Conservation (phyloP, 306 rosid species). For the Psophocarpus tetragonolobus region DNA sequence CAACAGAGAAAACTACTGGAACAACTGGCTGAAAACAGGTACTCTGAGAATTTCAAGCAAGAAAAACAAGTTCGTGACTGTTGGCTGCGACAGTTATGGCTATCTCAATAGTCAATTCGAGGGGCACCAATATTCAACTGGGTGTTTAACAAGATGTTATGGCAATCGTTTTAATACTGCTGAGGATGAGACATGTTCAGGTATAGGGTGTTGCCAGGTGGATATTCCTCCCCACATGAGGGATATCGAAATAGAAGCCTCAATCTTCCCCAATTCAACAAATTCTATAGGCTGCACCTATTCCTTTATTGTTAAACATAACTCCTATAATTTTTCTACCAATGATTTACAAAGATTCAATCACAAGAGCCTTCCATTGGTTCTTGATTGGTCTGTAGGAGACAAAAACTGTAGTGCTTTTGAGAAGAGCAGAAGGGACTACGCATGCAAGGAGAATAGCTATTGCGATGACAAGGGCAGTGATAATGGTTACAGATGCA, state of each 20-base stretch:
- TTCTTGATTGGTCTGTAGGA: constrained; percentile 51
- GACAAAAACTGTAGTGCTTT: too few relatives aligned
- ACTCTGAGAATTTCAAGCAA: too few relatives aligned
- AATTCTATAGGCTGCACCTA: neutral
- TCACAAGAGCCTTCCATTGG: neutral
- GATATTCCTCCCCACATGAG: too few relatives aligned
- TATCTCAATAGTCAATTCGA: neutral
- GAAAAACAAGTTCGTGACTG: neutral
- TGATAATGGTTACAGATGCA: constrained; percentile 15
- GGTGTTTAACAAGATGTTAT: neutral
- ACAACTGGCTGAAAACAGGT: too few relatives aligned
- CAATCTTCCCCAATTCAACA: neutral
- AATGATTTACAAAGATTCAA: neutral
- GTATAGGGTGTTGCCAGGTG: too few relatives aligned
- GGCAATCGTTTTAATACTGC: too few relatives aligned
- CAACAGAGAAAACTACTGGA: too few relatives aligned
- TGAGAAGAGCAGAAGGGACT: too few relatives aligned
- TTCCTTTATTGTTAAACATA: constrained; percentile 31
- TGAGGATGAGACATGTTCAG: neutral
- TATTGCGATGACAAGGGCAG: neutral
- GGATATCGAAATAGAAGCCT: too few relatives aligned
- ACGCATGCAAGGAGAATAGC: too few relatives aligned
- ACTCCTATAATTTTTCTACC: constrained; percentile 13
- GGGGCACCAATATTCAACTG: neutral
- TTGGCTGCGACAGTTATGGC: neutral